phyloP scores from a whole-genome alignment of 2,329 filamentous ascomycete species.

The Geosmithia morbida region DNA sequence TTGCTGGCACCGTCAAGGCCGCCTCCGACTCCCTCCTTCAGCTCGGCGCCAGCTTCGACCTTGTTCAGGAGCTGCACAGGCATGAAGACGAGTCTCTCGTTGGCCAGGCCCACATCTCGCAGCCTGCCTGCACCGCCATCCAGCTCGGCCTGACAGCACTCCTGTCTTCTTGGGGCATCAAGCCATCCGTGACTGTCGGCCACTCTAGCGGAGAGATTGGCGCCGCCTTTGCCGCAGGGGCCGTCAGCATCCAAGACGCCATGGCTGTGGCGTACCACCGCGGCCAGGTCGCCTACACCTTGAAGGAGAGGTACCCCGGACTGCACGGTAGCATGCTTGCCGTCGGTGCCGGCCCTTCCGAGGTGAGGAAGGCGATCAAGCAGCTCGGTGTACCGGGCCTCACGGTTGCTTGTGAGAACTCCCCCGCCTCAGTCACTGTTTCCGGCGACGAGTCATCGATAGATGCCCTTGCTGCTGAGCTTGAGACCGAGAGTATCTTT shows the following conservation, averaged over 20 bases:
- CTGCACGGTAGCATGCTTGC: conserved; percentile 39
- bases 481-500: conserved; percentile 3
- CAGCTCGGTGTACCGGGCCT: not conserved
- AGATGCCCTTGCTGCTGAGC: conserved; percentile 1
- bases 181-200: conserved; percentile 22
- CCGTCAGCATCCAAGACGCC: conserved; percentile 24
- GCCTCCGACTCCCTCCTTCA: conserved; percentile 16
- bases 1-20: conserved; percentile 4
- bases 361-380: not conserved
- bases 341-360: conserved; percentile 26
- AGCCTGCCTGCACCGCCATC: conserved; percentile 28
- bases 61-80: conserved; percentile 17
- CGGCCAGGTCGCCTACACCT: conserved; percentile 17
- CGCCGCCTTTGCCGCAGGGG: conserved; percentile 27
- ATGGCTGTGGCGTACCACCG: conserved; percentile 27
- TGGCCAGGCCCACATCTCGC: conserved; percentile 23
- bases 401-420: conserved; percentile 7
- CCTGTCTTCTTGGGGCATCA: conserved; percentile 26
- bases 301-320: conserved; percentile 3
- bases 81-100: conserved; percentile 18
- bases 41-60: conserved; percentile 15
- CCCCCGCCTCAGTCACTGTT: conserved; percentile 3
- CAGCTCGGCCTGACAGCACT: conserved; percentile 31
- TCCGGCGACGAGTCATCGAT: conserved; percentile 4
- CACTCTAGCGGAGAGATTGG: conserved; percentile 34